Evolutionary conservation across 306 rosid genomes (phyloP).

Genomic region (Chamaecrista fasciculata): DNA sequence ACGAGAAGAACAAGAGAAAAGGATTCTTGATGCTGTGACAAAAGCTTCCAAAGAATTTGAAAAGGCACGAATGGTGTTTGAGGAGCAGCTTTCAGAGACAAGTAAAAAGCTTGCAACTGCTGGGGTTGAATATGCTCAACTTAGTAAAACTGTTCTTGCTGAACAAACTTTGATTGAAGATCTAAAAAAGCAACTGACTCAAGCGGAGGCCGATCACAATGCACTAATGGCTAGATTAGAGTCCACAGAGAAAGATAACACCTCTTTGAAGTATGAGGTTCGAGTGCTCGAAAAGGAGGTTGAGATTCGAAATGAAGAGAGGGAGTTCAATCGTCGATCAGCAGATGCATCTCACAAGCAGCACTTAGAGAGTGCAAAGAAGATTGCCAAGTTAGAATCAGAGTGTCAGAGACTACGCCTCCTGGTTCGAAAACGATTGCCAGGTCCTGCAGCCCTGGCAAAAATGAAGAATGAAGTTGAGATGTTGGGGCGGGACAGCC

Average conservation of each 20-base stretch:
- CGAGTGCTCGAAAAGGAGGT: slow-evolving; percentile 68
- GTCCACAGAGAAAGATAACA: slow-evolving; percentile 50
- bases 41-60: slow-evolving; percentile 55
- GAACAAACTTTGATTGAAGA: slow-evolving; percentile 57
- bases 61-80: slow-evolving; percentile 44
- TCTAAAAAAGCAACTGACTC: slow-evolving; percentile 44
- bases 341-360: slow-evolving; percentile 65
- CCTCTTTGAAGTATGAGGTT: slow-evolving; percentile 53
- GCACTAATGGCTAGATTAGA: slow-evolving; percentile 52
- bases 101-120: slow-evolving; percentile 44
- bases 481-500: slow-evolving; percentile 59
- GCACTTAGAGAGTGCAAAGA: slow-evolving; percentile 57
- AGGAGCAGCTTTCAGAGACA: slow-evolving; percentile 52
- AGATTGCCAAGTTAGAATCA: slow-evolving; percentile 62
- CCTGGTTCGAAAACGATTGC: slow-evolving; percentile 61
- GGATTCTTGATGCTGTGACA: slow-evolving; percentile 57
- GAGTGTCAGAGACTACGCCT: slow-evolving; percentile 74
- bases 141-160: slow-evolving; percentile 41
- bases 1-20: slow-evolving; percentile 61
- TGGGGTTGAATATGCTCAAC: slow-evolving; percentile 44
- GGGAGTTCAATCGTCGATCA: slow-evolving; percentile 57
- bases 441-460: slow-evolving; percentile 69
- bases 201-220: slow-evolving; percentile 45
- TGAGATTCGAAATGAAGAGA: slow-evolving; percentile 70
- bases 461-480: slow-evolving; percentile 72